Base-by-base conservation (phyloP, 2,329 filamentous ascomycete species). In the Beauveria asiatica region DNA sequence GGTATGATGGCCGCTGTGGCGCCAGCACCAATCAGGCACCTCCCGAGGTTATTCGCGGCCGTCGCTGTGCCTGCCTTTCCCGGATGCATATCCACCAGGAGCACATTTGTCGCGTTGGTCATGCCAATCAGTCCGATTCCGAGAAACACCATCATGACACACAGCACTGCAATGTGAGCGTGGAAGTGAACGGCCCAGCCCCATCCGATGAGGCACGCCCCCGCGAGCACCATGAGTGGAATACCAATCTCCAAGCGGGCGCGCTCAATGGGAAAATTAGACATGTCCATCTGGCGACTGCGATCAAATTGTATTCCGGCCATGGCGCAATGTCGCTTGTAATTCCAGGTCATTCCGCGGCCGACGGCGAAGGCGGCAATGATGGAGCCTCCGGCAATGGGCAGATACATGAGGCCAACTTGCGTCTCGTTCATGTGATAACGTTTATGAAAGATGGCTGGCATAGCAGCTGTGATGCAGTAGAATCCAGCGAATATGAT, bases 261-360 rank as follows among this genome's bases (percentile, higher is more conserved):
- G 2, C 72, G 71, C 65, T 84, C 81, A 10, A 84, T 77, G 1
- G 81, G 80, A 41, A 83, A 82, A 0, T 70, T 63, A 0, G 71
- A 65, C 13, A 83, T 69, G 62, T 83, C 77, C 37, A 75, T 74
- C 63, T 80, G 80, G 10, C 80, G 79, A 52, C 75, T 80, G 64
- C 77, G 78, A 59, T 79, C 79, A 58, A 86, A 77, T 0, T 76
- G 67, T 10, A 88, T 72, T 10, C 81, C 81, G 0, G 83, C 70
- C 5, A 72, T 75, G 10, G 71, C 68, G 13, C 86, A 85, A 61
- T 87, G 79, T 1, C 86, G 81, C 1, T 80, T 77, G 69, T 85
- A 92, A 69, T 89, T 90, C 73, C 80, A 80, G 69, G 90, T 88
- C 41, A 89, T 78, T 1, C 84, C 64, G 2, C 78, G 76, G 1